A percentile compares a stretch with the other conserved stretches of the same genome.
phyloP scores from a whole-genome alignment of 768 basidiomycete genomes.

The Macrocybe gigantea region DNA sequence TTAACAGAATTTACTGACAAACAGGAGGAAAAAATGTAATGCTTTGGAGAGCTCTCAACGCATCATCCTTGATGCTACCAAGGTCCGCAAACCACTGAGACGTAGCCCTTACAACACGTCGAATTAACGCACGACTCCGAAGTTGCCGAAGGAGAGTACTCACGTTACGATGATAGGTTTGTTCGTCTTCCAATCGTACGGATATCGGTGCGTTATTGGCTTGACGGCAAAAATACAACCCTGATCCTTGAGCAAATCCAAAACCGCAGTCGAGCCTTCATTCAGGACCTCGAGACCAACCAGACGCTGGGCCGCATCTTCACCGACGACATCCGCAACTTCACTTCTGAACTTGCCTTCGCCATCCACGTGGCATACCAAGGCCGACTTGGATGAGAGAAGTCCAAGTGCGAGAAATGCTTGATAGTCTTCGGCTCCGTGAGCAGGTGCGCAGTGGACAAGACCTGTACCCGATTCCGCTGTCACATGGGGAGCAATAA shows the following conservation, averaged over 20 bases:
- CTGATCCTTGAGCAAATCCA: slow-evolving; percentile 53
- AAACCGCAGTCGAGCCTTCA: slow-evolving; percentile 64
- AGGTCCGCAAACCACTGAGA: slow-evolving; percentile 98
- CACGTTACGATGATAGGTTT: slow-evolving; percentile 89
- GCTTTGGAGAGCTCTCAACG: slow-evolving; percentile 58
- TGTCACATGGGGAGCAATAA: slow-evolving; percentile 75
- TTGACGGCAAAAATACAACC: slow-evolving; percentile 60
- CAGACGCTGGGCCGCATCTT: slow-evolving; percentile 36
- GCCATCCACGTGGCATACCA: slow-evolving; percentile 79
- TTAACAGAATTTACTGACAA: slow-evolving; percentile 39
- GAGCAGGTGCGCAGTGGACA: slow-evolving; percentile 93
- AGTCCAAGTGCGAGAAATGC: slow-evolving; percentile 57
- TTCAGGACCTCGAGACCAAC: slow-evolving; percentile 67
- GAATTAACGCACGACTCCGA: not conserved
- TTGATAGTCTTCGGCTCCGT: slow-evolving; percentile 89
- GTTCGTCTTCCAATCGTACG: slow-evolving; percentile 96
- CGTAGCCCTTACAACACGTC: slow-evolving; percentile 55
- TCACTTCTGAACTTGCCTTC: slow-evolving; percentile 64
- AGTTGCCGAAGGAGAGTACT: slow-evolving; percentile 14
- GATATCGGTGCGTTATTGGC: slow-evolving; percentile 81
- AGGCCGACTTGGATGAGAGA: slow-evolving; percentile 33
- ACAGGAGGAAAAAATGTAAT: slow-evolving; percentile 73
- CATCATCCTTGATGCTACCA: slow-evolving; percentile 73
- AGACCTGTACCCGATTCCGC: slow-evolving; percentile 89
- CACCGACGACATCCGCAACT: slow-evolving; percentile 54